phyloP scores from a whole-genome alignment of 176 grass and related monocot genomes.

The Triticum timopheevii region DNA sequence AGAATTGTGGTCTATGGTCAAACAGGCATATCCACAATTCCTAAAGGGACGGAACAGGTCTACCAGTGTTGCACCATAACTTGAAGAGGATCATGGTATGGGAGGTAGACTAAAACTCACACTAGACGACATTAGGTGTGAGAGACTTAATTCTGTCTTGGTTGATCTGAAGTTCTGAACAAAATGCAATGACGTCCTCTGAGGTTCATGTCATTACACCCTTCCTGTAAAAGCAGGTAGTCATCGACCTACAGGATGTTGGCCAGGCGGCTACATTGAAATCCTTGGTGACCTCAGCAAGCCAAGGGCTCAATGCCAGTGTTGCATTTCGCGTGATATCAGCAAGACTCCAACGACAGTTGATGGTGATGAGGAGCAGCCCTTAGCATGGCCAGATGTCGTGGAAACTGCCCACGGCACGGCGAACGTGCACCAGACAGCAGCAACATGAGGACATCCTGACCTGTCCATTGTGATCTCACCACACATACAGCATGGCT shows the following conservation, averaged over 20 bases:
- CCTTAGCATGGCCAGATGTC: neutral
- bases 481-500: neutral
- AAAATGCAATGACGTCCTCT: neutral
- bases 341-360: neutral
- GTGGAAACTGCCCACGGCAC: neutral
- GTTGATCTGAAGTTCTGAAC: neutral
- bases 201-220: neutral
- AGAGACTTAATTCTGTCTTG: neutral
- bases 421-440: neutral
- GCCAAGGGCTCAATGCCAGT: neutral
- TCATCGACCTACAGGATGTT: neutral
- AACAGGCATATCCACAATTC: neutral
- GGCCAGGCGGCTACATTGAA: neutral
- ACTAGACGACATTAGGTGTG: neutral
- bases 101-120: neutral
- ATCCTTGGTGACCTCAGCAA: neutral
- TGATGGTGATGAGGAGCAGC: neutral
- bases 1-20: slow-evolving; percentile 4
- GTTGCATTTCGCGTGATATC: neutral
- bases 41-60: neutral
- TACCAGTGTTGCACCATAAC: neutral
- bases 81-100: neutral
- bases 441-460: neutral
- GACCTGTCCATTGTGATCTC: neutral
- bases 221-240: neutral